Evolutionary conservation across 257 asterid species (phyloP), one percentile per base, ranked within the genome.

Genomic region (Lavandula angustifolia): DNA sequence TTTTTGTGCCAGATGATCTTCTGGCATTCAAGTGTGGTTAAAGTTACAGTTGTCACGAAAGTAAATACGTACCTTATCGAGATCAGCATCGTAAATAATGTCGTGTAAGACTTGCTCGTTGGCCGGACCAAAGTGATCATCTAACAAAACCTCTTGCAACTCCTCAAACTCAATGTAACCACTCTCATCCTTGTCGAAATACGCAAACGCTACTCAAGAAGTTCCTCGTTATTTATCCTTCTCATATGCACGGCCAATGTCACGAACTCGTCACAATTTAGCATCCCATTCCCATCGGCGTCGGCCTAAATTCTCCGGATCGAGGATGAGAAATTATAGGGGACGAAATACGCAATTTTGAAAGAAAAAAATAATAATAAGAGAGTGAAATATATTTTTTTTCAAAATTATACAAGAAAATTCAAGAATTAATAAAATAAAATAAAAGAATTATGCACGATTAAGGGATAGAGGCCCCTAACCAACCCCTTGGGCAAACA

Each of bases 81-180:
- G 75, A 66, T 89, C 96, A 2, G 95, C 96, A 61, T 89, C 96
- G 32, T 68, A 85, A 63, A 87, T 76, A 52, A 89, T 87, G 44
- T 89, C 96, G 29, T 75, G 87, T 3, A 87, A 73, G 12, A 81
- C 76, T 69, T 89, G 89, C 37, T 83, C 89, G 62, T 69, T 81
- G 60, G 73, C 64, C 1, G 86, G 84, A 27, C 73, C 78, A 17
- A 48, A 74, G 6, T 79, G 78, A 13, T 87, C 95, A 11, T 87
- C 94, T 31, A 68, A 34, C 75, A 89, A 70, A 13, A 83, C 65
- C 6, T 80, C 77, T 75, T 80, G 83, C 75, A 89, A 68, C 71
- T 89, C 97, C n/a, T 87, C 88, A 22, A 85, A 80, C 78, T 89
- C 97, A 11, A 89, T 89, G 69, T 65, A 89, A 44, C 97, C 97